Conservation (phyloP, 805 yeast species). For the Teunomyces gatunensis region DNA sequence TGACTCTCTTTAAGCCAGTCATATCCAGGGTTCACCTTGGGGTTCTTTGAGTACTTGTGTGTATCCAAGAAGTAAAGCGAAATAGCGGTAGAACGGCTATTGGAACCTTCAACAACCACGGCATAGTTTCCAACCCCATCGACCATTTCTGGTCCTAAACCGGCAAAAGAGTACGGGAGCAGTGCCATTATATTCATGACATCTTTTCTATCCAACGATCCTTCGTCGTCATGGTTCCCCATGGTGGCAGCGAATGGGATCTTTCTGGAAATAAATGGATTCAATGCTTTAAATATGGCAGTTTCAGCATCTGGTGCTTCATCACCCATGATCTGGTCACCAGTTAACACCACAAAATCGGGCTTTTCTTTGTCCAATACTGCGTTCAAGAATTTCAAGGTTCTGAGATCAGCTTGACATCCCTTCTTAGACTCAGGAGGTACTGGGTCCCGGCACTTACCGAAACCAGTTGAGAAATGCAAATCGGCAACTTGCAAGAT, state of each 20-base stretch:
- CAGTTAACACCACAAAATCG: slow-evolving; percentile 81
- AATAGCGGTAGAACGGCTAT: slow-evolving; percentile 40
- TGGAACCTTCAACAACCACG: slow-evolving; percentile 48
- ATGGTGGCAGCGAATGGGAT: slow-evolving; percentile 84
- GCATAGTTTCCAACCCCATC: slow-evolving; percentile 85
- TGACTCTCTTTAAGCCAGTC: slow-evolving; percentile 81
- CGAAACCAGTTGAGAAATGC: slow-evolving; percentile 84
- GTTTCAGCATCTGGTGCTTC: slow-evolving; percentile 78
- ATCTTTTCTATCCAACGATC: slow-evolving; percentile 57
- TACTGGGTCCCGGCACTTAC: slow-evolving; percentile 71
- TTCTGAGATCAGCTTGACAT: slow-evolving; percentile 79
- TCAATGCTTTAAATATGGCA: slow-evolving; percentile 70
- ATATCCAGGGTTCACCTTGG: slow-evolving; percentile 73
- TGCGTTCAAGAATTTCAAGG: slow-evolving; percentile 55
- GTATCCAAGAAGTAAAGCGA: slow-evolving; percentile 79
- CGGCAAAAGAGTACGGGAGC: slow-evolving; percentile 69
- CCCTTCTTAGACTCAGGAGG: slow-evolving; percentile 47
- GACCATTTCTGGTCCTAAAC: slow-evolving; percentile 61
- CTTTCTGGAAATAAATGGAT: slow-evolving; percentile 61
- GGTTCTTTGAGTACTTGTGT: slow-evolving; percentile 67
- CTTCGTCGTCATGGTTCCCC: slow-evolving; percentile 96
- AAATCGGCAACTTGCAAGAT: slow-evolving; percentile 88
- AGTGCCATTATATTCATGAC: slow-evolving; percentile 54
- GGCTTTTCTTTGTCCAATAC: slow-evolving; percentile 78
- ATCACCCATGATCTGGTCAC: slow-evolving; percentile 88